Conservation (phyloP, 495 filamentous ascomycete species). For the Penicillium desertorum region DNA sequence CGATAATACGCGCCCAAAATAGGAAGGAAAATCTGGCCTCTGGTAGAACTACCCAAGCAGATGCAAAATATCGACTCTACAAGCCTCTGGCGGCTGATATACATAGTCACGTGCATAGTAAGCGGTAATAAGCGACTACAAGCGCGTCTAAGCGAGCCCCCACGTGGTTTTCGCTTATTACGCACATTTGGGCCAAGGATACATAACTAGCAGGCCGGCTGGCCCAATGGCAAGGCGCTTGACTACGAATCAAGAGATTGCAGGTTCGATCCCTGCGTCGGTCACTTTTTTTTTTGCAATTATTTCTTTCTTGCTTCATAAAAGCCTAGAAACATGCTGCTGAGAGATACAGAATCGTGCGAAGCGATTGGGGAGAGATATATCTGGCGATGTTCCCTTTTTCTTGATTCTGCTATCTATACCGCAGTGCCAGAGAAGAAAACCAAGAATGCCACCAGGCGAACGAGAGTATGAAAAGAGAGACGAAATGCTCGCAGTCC, state of each 20-base stretch:
- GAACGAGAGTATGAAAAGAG: neutral
- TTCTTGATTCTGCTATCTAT: neutral
- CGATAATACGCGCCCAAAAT: neutral
- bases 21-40: neutral
- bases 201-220: constrained; percentile 35
- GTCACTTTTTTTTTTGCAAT: constrained; percentile 31
- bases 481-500: neutral
- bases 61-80: neutral
- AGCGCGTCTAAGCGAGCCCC: neutral
- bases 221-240: constrained; percentile 71
- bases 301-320: neutral
- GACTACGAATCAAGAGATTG: constrained; percentile 68
- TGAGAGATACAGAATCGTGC: too few relatives aligned
- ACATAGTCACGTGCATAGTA: neutral
- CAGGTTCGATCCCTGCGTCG: constrained; percentile 45
- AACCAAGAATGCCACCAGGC: neutral
- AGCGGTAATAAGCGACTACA: neutral
- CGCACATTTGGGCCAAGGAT: neutral
- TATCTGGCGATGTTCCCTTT: neutral
- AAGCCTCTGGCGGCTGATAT: neutral
- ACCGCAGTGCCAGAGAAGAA: neutral
- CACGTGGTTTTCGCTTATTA: neutral
- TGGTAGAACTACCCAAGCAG: neutral
- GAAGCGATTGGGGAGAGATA: too few relatives aligned
- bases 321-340: neutral